phyloP scores from a whole-genome alignment of 2,329 filamentous ascomycete genomes.

The Ophiocordyceps polyrhachis-furcata region DNA sequence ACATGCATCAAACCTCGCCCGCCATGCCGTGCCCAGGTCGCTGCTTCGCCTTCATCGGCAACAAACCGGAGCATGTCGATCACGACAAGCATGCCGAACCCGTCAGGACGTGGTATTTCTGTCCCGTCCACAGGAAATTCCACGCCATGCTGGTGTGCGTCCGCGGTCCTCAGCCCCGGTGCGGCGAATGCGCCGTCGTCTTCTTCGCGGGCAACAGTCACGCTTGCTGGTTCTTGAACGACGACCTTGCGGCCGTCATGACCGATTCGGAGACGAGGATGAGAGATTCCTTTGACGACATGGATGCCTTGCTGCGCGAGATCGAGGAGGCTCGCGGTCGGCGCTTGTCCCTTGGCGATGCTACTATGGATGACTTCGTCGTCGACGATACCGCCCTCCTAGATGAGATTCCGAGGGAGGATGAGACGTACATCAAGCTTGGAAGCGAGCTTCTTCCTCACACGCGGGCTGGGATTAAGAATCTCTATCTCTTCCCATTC shows the following conservation, averaged over 20 bases:
- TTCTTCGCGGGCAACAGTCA: conserved; percentile 7
- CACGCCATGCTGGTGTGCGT: conserved; percentile 9
- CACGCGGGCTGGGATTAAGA: conserved; percentile 2
- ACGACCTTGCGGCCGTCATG: conserved; percentile 1
- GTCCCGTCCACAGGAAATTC: conserved; percentile 10
- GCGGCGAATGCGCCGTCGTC: conserved; percentile 15
- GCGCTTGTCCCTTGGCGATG: background rate
- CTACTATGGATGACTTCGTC: too few relatives aligned
- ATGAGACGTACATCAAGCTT: conserved; percentile 8
- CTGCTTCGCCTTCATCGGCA: conserved; percentile 6
- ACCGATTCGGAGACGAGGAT: background rate
- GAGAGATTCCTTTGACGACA: background rate
- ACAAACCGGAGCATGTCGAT: conserved; percentile 1
- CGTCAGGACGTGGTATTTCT: conserved; percentile 13
- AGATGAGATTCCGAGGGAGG: conserved; percentile 6
- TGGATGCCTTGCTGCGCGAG: background rate
- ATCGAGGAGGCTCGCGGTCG: background rate
- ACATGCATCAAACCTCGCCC: background rate
- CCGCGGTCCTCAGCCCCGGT: conserved; percentile 9
- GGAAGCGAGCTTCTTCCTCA: conserved; percentile 8
- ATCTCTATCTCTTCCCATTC: conserved; percentile 10
- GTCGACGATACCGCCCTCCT: background rate
- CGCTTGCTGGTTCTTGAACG: conserved; percentile 9
- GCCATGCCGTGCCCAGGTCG: conserved; percentile 8
- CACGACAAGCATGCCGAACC: conserved; percentile 5